phyloP scores from a whole-genome alignment of 805 yeast genomes.

The Nakazawaea siamensis region DNA sequence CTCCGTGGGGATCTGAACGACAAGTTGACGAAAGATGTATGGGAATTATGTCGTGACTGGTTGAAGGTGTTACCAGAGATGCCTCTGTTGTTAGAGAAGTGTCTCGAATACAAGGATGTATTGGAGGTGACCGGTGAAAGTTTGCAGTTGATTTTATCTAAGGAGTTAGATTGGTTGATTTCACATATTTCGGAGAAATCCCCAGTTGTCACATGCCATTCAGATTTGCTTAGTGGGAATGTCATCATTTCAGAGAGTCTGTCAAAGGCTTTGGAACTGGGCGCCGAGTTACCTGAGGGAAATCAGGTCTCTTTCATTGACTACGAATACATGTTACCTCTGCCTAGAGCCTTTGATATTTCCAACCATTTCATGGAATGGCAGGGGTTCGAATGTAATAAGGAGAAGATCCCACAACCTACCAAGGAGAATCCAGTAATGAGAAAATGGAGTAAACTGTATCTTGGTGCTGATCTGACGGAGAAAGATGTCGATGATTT shows the following conservation, averaged over 20 bases:
- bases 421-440: constrained; percentile 31
- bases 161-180: constrained; percentile 52
- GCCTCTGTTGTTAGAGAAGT: constrained; percentile 27
- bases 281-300: constrained; percentile 5
- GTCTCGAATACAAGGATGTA: constrained; percentile 25
- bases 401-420: constrained; percentile 49
- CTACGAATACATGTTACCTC: constrained; percentile 65
- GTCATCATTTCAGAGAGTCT: constrained; percentile 43
- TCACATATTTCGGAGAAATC: constrained; percentile 32
- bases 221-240: constrained; percentile 70
- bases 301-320: constrained; percentile 55
- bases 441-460: constrained; percentile 51
- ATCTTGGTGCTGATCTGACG: constrained; percentile 28
- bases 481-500: constrained; percentile 30
- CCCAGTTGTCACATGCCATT: constrained; percentile 56
- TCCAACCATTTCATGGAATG: constrained; percentile 73
- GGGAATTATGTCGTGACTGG: constrained; percentile 61
- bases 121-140: constrained; percentile 12
- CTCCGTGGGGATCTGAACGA: constrained; percentile 15
- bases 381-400: constrained; percentile 76
- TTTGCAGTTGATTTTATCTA: constrained; percentile 28
- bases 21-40: constrained; percentile 35
- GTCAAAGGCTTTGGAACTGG: constrained; percentile 7
- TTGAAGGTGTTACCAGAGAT: constrained; percentile 49
- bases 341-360: constrained; percentile 67